These are phyloP conservation scores for Agrocybe pediades DNA, from an alignment of 768 basidiomycete species.

Conservation along the genomic window DNA sequence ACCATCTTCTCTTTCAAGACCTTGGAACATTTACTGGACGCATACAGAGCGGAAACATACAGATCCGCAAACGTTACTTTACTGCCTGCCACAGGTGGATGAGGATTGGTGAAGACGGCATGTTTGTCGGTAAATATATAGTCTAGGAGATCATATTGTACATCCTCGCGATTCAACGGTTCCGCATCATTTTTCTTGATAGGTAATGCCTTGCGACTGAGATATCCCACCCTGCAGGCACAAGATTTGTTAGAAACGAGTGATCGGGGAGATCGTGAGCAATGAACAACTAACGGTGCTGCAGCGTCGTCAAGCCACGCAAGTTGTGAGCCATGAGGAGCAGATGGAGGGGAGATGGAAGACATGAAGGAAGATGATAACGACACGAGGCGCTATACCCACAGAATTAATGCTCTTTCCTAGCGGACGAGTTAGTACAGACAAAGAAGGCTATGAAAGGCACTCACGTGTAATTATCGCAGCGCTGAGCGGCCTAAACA, in stretches of 20 bases:
- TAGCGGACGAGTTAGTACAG: constrained; percentile 9
- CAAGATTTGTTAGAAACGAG: constrained; percentile 13
- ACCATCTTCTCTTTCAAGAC: constrained; percentile 87
- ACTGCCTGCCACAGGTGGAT: constrained; percentile 42
- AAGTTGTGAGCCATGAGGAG: constrained; percentile 28
- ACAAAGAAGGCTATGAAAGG: constrained; percentile 7
- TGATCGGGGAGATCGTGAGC: constrained; percentile 3
- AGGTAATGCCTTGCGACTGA: constrained; percentile 70
- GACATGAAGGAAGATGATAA: constrained; percentile 45
- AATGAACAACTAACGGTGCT: constrained; percentile 48
- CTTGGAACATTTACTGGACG: constrained; percentile 84
- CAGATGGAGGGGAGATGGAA: constrained; percentile 39
- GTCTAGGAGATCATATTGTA: constrained; percentile 84
- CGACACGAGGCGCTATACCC: constrained; percentile 36
- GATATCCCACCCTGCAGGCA: constrained; percentile 51
- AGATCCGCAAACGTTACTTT: constrained; percentile 80
- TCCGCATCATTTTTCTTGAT: constrained; percentile 86
- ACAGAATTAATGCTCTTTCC: constrained; percentile 13
- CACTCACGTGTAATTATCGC: constrained; percentile 16
- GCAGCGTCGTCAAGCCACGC: constrained; percentile 50
- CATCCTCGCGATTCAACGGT: constrained; percentile 79
- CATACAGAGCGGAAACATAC: constrained; percentile 79
- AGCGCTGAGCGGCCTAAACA: not conserved
- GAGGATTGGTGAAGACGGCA: constrained; percentile 71
- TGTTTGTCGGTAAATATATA: constrained; percentile 74